These are phyloP conservation scores for Mucor plumbeus DNA, from an alignment of 371 early-diverging fungal genomes.

Conservation along the genomic window DNA sequence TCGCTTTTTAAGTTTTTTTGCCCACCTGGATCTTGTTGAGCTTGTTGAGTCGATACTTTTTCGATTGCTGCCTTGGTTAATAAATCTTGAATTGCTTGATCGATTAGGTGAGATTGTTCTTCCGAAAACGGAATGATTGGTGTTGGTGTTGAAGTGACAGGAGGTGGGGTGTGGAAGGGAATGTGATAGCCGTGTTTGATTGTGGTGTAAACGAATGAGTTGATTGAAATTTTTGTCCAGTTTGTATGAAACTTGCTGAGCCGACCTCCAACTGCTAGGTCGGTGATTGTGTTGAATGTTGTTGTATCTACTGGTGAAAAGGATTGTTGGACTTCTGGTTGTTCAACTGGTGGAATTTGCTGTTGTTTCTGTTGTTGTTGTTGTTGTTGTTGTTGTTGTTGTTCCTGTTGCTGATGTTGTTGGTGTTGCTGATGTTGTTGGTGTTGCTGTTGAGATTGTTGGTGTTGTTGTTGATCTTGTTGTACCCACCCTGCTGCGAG, in stretches of 20 bases:
- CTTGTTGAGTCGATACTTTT: neutral
- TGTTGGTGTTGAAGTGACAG: neutral
- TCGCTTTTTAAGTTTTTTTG: no score
- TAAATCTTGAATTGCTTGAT: conserved; percentile 5
- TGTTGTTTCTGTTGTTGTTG: neutral
- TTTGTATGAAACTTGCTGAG: conserved; percentile 8
- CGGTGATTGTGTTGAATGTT: neutral
- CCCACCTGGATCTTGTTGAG: neutral
- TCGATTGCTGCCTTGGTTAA: conserved; percentile 6
- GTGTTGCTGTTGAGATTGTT: conserved; percentile 1
- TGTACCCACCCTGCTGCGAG: conserved; percentile 23
- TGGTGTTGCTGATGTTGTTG: neutral
- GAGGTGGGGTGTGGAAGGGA: conserved; percentile 11
- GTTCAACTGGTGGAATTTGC: neutral
- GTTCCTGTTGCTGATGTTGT: neutral
- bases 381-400: neutral
- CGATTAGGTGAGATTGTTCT: neutral
- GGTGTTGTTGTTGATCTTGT: conserved; percentile 4
- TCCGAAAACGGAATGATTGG: neutral
- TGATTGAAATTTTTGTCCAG: conserved; percentile 4
- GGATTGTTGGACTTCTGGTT: conserved; percentile 5
- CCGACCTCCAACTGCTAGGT: conserved; percentile 14
- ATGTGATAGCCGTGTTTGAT: conserved; percentile 15
- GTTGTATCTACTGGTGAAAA: neutral
- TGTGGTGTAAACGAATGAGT: neutral